phyloP scores from a whole-genome alignment of 129 eudicot genomes.

The Centella asiatica region DNA sequence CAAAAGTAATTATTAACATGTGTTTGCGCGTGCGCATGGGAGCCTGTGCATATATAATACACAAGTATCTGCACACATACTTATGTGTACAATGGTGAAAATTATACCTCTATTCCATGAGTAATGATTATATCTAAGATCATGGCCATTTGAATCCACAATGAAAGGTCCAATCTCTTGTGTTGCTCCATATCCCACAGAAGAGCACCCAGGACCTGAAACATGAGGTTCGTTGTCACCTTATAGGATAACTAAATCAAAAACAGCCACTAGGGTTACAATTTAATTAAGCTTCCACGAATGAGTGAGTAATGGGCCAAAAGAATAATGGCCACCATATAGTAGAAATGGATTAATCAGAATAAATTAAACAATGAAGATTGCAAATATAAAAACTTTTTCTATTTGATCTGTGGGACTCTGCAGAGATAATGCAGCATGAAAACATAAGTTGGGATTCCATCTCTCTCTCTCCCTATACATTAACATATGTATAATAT shows the following conservation, averaged over 20 bases:
- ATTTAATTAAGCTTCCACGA: constrained; percentile 14
- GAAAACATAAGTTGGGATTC: background rate
- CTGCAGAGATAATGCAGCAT: constrained; percentile 21
- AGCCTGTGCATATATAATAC: too few species aligned
- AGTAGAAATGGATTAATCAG: constrained; percentile 11
- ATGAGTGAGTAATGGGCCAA: constrained; percentile 16
- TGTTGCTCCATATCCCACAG: constrained; percentile 99
- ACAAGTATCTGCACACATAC: background rate
- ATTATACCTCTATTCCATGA: constrained; percentile 61
- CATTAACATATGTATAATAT: too few species aligned
- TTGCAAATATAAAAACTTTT: constrained; percentile 1
- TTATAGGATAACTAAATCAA: constrained; percentile 28
- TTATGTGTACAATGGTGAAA: background rate
- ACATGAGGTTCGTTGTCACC: constrained; percentile 34
- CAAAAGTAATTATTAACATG: background rate
- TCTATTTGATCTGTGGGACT: constrained; percentile 17
- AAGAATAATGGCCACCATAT: constrained; percentile 20
- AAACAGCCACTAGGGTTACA: constrained; percentile 18
- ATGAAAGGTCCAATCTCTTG: constrained; percentile 94
- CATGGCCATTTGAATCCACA: constrained; percentile 47
- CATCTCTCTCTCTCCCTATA: constrained; percentile 10
- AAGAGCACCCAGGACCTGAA: constrained; percentile 96
- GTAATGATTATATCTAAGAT: constrained; percentile 54
- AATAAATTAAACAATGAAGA: constrained; percentile 8
- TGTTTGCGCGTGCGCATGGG: too few species aligned